Percentiles rank a stretch among this genome's conserved stretches.
These are phyloP conservation scores for Cicer arietinum DNA, from an alignment of 306 rosid genomes.

Conservation along the genomic window DNA sequence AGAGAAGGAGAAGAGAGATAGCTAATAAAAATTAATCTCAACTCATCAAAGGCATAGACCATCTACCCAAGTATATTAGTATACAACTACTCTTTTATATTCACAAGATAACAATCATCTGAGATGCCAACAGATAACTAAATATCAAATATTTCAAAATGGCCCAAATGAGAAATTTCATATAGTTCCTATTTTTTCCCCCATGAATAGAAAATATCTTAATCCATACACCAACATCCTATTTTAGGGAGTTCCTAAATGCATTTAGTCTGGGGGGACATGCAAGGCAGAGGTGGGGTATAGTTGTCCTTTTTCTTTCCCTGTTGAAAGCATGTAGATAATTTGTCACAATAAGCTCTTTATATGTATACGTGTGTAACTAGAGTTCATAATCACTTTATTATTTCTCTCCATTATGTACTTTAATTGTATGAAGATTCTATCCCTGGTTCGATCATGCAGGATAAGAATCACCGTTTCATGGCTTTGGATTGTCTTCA, in stretches of 20 bases:
- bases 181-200: conserved; percentile 1
- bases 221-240: background rate
- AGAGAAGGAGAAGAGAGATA: conserved; percentile 15
- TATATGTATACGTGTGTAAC: conserved; percentile 17
- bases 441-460: conserved; percentile 58
- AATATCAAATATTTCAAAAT: background rate
- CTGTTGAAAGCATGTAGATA: conserved; percentile 16
- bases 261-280: conserved; percentile 17
- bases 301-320: conserved; percentile 26
- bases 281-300: background rate
- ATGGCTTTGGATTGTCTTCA: conserved; percentile 99
- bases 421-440: conserved; percentile 43
- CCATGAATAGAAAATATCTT: background rate
- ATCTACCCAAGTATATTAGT: conserved; percentile 6
- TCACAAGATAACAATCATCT: conserved; percentile 10
- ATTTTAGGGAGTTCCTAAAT: conserved; percentile 8
- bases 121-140: conserved; percentile 17
- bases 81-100: conserved; percentile 10
- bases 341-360: conserved; percentile 4
- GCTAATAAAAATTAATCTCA: conserved; percentile 5
- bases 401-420: conserved; percentile 42
- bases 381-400: conserved; percentile 37
- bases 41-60: conserved; percentile 8
- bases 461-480: conserved; percentile 98
- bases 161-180: background rate